Evolutionary conservation across 2,329 filamentous ascomycete species (phyloP).

Genomic region (Ophiostoma himal-ulmi): DNA sequence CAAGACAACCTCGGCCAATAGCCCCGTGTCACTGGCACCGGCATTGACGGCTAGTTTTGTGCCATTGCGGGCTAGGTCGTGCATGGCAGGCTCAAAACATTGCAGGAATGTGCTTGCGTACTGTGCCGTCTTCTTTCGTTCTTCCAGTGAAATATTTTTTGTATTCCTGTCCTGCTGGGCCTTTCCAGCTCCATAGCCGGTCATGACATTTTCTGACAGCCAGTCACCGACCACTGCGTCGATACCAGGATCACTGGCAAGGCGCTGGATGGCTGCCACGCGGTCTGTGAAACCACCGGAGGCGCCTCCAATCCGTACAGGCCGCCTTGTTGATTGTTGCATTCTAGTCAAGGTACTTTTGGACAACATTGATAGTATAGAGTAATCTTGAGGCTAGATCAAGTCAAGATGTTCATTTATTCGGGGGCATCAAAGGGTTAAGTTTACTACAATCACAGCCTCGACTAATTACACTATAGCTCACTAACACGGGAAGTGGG

Average conservation of each 20-base stretch:
- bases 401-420: not conserved
- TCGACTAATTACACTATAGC: not conserved
- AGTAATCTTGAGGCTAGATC: too few relatives aligned
- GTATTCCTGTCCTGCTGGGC: not conserved
- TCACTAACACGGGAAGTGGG: conserved; percentile 2
- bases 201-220: not conserved
- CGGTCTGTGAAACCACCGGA: not conserved
- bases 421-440: not conserved
- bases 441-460: not conserved
- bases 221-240: not conserved
- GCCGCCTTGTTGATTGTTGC: not conserved
- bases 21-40: not conserved
- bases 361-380: too few relatives aligned
- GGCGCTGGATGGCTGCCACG: not conserved
- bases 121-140: not conserved
- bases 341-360: not conserved
- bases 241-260: not conserved
- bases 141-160: not conserved
- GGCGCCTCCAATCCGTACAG: not conserved
- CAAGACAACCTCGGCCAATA: not conserved
- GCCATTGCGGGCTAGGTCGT: not conserved
- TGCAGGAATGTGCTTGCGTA: not conserved
- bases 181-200: not conserved
- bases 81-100: not conserved
- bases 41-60: not conserved